phyloP scores from a whole-genome alignment of 805 yeast species.

The Spathaspora hagerdaliae region DNA sequence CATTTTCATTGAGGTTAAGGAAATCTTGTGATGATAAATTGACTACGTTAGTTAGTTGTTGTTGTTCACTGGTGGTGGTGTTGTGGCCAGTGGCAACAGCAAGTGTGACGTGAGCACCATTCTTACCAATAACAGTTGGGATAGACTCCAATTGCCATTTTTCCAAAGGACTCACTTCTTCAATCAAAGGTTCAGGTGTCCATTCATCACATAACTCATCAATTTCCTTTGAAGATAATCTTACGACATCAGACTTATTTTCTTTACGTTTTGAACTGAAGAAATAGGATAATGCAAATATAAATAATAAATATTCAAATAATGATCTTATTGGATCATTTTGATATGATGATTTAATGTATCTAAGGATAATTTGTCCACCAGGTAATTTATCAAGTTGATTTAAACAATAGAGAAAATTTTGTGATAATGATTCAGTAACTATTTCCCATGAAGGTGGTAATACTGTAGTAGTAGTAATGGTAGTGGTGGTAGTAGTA shows the following conservation, averaged over 20 bases:
- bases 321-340: slow-evolving; percentile 90
- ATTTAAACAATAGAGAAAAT: slow-evolving; percentile 32
- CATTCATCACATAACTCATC: slow-evolving; percentile 86
- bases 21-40: slow-evolving; percentile 75
- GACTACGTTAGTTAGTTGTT: slow-evolving; percentile 31
- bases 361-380: slow-evolving; percentile 56
- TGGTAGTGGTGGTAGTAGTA: slow-evolving; percentile 19
- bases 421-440: slow-evolving; percentile 27
- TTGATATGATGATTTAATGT: slow-evolving; percentile 81
- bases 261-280: slow-evolving; percentile 72
- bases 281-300: slow-evolving; percentile 84
- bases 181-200: slow-evolving; percentile 83
- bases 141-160: slow-evolving; percentile 58
- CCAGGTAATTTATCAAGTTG: slow-evolving; percentile 47
- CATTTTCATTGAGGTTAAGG: slow-evolving; percentile 53
- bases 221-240: slow-evolving; percentile 57
- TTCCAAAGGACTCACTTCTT: slow-evolving; percentile 47
- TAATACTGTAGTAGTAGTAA: slow-evolving; percentile 22
- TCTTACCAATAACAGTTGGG: slow-evolving; percentile 60
- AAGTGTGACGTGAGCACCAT: slow-evolving; percentile 33
- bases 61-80: slow-evolving; percentile 13
- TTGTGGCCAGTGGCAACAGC: no score
- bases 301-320: slow-evolving; percentile 68
- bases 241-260: slow-evolving; percentile 66
- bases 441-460: slow-evolving; percentile 38